Evolutionary conservation across 345 rosid species (phyloP).

Genomic region (Zanthoxylum bungeanum): DNA sequence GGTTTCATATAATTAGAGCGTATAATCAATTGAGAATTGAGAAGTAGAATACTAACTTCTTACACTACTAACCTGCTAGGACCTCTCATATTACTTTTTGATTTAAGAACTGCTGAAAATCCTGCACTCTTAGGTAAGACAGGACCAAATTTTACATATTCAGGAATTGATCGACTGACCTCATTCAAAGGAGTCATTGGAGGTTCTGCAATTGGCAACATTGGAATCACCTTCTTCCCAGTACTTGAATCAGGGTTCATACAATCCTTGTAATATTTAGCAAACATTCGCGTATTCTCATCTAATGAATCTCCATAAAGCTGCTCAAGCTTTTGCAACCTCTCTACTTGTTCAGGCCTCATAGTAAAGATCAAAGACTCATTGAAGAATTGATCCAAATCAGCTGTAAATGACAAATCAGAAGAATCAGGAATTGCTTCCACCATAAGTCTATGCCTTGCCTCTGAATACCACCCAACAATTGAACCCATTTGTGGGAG

Average conservation of each 20-base stretch:
- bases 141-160: conserved; percentile 61
- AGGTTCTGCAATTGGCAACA: conserved; percentile 68
- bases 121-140: conserved; percentile 55
- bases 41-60: background rate
- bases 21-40: background rate
- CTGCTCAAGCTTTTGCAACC: conserved; percentile 48
- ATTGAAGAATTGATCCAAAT: conserved; percentile 53
- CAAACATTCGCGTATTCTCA: conserved; percentile 55
- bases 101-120: conserved; percentile 32
- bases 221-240: conserved; percentile 45
- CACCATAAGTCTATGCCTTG: conserved; percentile 56
- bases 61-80: conserved; percentile 51
- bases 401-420: conserved; percentile 54
- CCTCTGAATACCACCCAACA: conserved; percentile 64
- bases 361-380: conserved; percentile 47
- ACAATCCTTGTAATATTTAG: conserved; percentile 52
- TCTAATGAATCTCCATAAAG: conserved; percentile 55
- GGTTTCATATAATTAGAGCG: background rate
- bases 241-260: conserved; percentile 36
- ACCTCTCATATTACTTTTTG: conserved; percentile 24
- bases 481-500: conserved; percentile 62
- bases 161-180: conserved; percentile 49
- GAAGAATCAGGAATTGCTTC: conserved; percentile 53
- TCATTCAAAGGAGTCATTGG: conserved; percentile 62
- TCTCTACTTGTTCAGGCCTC: conserved; percentile 64